Conservation (phyloP, 2,329 filamentous ascomycete species). For the Pseudogymnoascus sp. region DNA sequence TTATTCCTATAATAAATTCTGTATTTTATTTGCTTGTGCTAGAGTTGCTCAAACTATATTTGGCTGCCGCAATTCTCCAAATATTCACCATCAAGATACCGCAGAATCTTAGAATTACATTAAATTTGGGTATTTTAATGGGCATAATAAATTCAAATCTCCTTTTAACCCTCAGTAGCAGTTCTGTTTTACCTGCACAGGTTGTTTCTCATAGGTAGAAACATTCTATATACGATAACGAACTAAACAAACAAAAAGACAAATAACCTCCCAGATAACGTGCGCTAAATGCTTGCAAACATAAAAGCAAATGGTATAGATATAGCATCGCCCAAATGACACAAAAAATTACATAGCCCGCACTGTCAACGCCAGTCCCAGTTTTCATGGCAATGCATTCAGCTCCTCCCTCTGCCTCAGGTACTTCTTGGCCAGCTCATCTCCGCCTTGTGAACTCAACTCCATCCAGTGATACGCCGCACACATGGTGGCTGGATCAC, state of each 20-base stretch:
- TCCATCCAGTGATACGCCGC: constrained; percentile 98
- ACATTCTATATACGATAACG: constrained; percentile 1
- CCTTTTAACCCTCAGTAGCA: constrained; percentile 6
- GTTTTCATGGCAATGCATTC: constrained; percentile 26
- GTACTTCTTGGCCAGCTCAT: constrained; percentile 76
- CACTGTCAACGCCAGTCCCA: constrained; percentile 5
- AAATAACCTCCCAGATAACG: constrained; percentile 8
- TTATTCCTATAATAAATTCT: background rate
- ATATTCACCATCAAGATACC: background rate
- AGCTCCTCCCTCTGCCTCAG: constrained; percentile 53
- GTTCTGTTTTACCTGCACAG: constrained; percentile 12
- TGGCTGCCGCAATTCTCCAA: background rate
- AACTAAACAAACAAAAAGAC: background rate
- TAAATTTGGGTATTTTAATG: constrained; percentile 8
- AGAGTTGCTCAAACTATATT: background rate
- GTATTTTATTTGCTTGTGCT: background rate
- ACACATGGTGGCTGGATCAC: constrained; percentile 84
- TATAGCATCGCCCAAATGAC: constrained; percentile 4
- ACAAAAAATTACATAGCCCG: background rate
- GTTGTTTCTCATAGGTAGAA: background rate
- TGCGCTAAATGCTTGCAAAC: constrained; percentile 11
- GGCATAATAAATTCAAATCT: constrained; percentile 7
- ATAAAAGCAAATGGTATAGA: constrained; percentile 8
- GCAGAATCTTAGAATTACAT: background rate
- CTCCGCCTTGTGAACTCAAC: constrained; percentile 75